phyloP scores from a whole-genome alignment of 352 stramenopile species.

The Pseudoperonospora humuli region DNA sequence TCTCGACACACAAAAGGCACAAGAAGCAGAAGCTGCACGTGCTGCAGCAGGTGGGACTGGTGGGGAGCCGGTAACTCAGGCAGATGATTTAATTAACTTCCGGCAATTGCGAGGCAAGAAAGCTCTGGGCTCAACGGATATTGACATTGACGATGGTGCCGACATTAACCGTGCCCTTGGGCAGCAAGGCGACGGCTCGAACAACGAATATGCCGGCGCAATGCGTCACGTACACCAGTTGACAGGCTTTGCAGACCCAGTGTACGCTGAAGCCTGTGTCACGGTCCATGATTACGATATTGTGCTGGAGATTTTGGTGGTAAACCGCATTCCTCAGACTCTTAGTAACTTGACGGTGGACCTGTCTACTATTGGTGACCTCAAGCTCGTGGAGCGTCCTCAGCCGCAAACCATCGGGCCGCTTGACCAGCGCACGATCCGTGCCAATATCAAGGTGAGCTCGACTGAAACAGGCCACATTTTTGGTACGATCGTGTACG shows the following conservation, averaged over 20 bases:
- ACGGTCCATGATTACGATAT: constrained; percentile 99
- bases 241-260: constrained; percentile 97
- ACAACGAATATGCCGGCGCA: constrained; percentile 86
- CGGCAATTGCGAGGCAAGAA: constrained; percentile 92
- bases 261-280: constrained; percentile 99
- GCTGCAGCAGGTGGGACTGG: constrained; percentile 26
- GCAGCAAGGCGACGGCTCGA: constrained; percentile 54
- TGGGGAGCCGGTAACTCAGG: constrained; percentile 59
- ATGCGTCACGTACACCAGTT: constrained; percentile 98
- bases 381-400: constrained; percentile 99
- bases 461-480: constrained; percentile 99
- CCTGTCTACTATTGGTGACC: constrained; percentile 97
- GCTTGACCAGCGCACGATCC: constrained; percentile 94
- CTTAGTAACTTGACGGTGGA: constrained; percentile 98
- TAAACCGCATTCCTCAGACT: constrained; percentile 98
- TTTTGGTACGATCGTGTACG: constrained; percentile 99
- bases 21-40: constrained; percentile 49
- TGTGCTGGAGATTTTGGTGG: constrained; percentile 97
- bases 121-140: constrained; percentile 88
- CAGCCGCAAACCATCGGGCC: constrained; percentile 96
- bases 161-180: constrained; percentile 94
- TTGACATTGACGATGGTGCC: constrained; percentile 97
- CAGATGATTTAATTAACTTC: constrained; percentile 98
- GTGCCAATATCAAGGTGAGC: constrained; percentile 99
- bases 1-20: constrained; percentile 64